These are phyloP conservation scores for Barnettozyma sucrosica DNA, from an alignment of 805 yeast genomes.

Conservation along the genomic window DNA sequence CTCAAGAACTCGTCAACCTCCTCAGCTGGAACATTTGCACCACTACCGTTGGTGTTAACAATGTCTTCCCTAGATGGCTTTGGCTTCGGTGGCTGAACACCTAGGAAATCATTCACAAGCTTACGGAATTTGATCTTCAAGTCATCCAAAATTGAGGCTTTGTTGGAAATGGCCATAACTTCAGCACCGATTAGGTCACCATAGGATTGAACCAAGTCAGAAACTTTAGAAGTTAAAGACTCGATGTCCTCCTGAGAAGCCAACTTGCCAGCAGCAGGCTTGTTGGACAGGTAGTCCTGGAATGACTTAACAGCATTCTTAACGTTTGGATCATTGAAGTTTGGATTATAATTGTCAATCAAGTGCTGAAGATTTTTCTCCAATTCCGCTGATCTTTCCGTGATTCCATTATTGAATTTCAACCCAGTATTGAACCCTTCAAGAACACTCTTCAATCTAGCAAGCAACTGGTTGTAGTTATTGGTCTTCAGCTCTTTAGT, in stretches of 20 bases:
- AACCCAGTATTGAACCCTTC: constrained; percentile 9
- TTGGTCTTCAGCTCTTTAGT: neutral
- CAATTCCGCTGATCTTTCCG: constrained; percentile 27
- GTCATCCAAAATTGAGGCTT: constrained; percentile 6
- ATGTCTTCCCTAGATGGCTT: constrained; percentile 7
- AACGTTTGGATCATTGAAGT: constrained; percentile 71
- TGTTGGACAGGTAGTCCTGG: constrained; percentile 36
- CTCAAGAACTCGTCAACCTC: constrained; percentile 8
- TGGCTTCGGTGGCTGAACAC: constrained; percentile 9
- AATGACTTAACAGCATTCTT: constrained; percentile 50
- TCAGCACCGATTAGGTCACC: constrained; percentile 1
- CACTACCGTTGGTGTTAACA: constrained; percentile 1
- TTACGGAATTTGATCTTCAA: constrained; percentile 10
- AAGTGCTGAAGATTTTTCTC: constrained; percentile 42
- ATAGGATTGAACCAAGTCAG: neutral
- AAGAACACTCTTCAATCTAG: neutral
- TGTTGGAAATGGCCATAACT: neutral
- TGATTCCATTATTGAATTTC: constrained; percentile 11
- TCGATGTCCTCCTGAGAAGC: neutral
- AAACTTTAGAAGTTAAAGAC: neutral
- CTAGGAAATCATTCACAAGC: constrained; percentile 21
- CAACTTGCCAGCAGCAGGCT: neutral
- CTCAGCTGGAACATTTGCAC: neutral
- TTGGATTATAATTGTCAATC: constrained; percentile 58
- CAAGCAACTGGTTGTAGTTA: neutral